Conservation (phyloP, 2,329 filamentous ascomycete genomes). For the Pyrenophora graminea region DNA sequence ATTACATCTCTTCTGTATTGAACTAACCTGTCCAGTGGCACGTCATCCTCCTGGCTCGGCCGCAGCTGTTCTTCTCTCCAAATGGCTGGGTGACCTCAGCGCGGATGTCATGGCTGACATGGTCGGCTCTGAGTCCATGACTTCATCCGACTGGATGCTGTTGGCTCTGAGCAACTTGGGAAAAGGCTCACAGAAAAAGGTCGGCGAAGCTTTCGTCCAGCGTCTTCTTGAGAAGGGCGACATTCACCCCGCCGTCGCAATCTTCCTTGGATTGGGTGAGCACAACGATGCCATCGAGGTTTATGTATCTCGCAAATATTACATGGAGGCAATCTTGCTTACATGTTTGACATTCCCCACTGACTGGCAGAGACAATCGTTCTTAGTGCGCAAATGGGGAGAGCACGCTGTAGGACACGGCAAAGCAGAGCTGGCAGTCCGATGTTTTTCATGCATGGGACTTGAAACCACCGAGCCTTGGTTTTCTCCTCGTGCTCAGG, state of each 20-base stretch:
- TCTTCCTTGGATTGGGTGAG: slow-evolving; percentile 90
- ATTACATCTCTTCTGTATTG: background rate
- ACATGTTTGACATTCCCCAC: slow-evolving; percentile 79
- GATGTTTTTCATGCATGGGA: slow-evolving; percentile 90
- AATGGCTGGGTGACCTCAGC: slow-evolving; percentile 89
- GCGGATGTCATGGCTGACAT: slow-evolving; percentile 79
- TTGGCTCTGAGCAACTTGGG: slow-evolving; percentile 89
- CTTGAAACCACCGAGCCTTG: slow-evolving; percentile 83
- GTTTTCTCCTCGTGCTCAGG: slow-evolving; percentile 79
- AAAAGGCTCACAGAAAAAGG: slow-evolving; percentile 76
- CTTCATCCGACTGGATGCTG: slow-evolving; percentile 95
- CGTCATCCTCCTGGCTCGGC: slow-evolving; percentile 74
- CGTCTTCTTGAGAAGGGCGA: slow-evolving; percentile 87
- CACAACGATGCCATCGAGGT: slow-evolving; percentile 94
- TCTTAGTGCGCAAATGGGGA: slow-evolving; percentile 91
- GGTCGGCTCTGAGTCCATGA: slow-evolving; percentile 79
- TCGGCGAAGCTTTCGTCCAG: slow-evolving; percentile 88
- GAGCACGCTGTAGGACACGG: slow-evolving; percentile 86
- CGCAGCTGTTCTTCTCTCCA: slow-evolving; percentile 79
- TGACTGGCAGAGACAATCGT: slow-evolving; percentile 89
- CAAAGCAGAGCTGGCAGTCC: slow-evolving; percentile 86
- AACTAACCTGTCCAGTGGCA: slow-evolving; percentile 55
- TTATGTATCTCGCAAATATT: slow-evolving; percentile 87
- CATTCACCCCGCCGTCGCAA: slow-evolving; percentile 87
- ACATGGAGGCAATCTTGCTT: slow-evolving; percentile 89